Evolutionary conservation across 768 basidiomycete genomes (phyloP).

Genomic region (Trametopsis cervina): DNA sequence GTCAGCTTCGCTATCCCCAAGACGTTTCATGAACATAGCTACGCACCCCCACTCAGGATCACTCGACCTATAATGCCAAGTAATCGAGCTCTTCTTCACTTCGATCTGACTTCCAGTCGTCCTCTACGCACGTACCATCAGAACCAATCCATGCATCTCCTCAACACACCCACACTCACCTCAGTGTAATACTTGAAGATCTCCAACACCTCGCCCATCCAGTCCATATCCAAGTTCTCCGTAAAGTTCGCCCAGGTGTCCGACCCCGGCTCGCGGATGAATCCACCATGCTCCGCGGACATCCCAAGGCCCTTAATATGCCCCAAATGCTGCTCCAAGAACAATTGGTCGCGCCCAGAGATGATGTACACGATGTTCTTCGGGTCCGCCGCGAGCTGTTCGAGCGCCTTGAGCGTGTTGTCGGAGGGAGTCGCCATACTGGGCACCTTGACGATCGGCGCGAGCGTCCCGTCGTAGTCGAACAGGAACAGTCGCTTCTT

Average conservation of each 20-base stretch:
- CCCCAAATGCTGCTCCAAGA: conserved; percentile 89
- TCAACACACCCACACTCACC: conserved; percentile 32
- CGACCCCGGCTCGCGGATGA: conserved; percentile 68
- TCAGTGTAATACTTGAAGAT: conserved; percentile 97
- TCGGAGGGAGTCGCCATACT: conserved; percentile 79
- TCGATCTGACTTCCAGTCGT: conserved; percentile 97
- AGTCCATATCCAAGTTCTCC: conserved; percentile 90
- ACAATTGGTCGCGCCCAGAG: conserved; percentile 89
- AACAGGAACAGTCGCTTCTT: conserved; percentile 87
- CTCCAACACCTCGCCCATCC: conserved; percentile 94
- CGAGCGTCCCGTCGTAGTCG: conserved; percentile 96
- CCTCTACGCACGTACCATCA: conserved; percentile 34
- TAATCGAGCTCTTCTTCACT: conserved; percentile 94
- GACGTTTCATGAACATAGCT: conserved; percentile 1
- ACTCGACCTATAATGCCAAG: conserved; percentile 91
- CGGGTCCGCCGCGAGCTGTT: conserved; percentile 68
- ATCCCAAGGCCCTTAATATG: conserved; percentile 79
- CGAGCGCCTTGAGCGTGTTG: conserved; percentile 67
- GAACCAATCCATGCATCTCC: conserved; percentile 7
- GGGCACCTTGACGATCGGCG: conserved; percentile 94
- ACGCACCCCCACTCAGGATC: conserved; percentile 96
- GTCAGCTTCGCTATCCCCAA: conserved; percentile 34
- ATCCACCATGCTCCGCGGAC: conserved; percentile 94
- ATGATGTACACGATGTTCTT: conserved; percentile 95
- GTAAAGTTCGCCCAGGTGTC: conserved; percentile 83